Conservation (phyloP, 2,329 filamentous ascomycete species). For the Trichophyton simii region DNA sequence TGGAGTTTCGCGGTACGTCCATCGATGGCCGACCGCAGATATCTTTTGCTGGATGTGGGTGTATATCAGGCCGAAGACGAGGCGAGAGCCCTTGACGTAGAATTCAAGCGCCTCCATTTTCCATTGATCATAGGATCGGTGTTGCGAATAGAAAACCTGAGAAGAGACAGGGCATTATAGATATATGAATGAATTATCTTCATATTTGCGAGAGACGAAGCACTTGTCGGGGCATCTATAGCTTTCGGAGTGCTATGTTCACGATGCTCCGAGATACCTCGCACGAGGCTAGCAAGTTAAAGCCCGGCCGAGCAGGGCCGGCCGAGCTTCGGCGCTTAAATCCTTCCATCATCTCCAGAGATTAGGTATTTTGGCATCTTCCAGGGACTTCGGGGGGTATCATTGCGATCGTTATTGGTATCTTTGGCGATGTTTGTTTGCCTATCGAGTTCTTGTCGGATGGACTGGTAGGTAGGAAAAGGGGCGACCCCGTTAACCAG, state of each 20-base stretch:
- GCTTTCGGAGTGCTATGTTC: background rate
- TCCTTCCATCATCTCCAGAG: background rate
- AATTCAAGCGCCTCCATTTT: conserved; percentile 5
- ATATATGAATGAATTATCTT: background rate
- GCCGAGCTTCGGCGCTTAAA: background rate
- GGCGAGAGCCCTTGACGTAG: background rate
- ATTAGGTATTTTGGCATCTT: background rate
- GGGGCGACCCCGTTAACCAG: too few relatives aligned
- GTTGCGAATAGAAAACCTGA: background rate
- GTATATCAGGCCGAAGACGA: background rate
- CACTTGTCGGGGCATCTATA: background rate
- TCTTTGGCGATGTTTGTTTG: background rate
- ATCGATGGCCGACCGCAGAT: conserved; percentile 4
- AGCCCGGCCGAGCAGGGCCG: background rate
- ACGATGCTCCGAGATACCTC: background rate
- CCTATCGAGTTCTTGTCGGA: background rate
- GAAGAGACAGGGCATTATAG: background rate
- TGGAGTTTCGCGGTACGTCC: conserved; percentile 6
- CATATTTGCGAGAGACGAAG: background rate
- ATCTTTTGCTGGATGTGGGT: conserved; percentile 2
- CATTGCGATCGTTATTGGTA: background rate
- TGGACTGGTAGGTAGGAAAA: background rate
- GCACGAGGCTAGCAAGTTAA: background rate
- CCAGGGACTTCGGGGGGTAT: background rate
- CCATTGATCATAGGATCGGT: background rate